phyloP scores from a whole-genome alignment of 805 yeast genomes.

The Candida andamanensis region DNA sequence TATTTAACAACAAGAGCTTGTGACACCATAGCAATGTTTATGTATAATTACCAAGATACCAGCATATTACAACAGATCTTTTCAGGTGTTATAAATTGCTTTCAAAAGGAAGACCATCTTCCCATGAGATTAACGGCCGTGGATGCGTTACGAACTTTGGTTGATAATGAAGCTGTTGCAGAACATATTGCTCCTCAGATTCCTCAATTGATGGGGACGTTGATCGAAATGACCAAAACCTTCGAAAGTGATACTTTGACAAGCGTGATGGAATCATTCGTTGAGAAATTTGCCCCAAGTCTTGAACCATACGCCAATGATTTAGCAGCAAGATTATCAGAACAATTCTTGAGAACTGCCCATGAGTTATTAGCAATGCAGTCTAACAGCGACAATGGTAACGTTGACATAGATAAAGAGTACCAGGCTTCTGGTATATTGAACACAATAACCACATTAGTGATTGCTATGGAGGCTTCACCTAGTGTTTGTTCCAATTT shows the following conservation, averaged over 20 bases:
- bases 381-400: constrained; percentile 11
- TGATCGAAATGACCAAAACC: constrained; percentile 40
- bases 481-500: constrained; percentile 32
- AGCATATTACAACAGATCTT: constrained; percentile 35
- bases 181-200: constrained; percentile 38
- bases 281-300: constrained; percentile 37
- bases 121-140: constrained; percentile 49
- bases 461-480: constrained; percentile 37
- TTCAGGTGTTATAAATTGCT: constrained; percentile 36
- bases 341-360: constrained; percentile 70
- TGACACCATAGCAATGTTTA: constrained; percentile 40
- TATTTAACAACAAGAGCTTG: constrained; percentile 44
- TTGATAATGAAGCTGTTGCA: constrained; percentile 42
- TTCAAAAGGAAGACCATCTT: constrained; percentile 37
- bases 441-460: constrained; percentile 38
- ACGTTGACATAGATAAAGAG: constrained; percentile 33
- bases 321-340: constrained; percentile 49
- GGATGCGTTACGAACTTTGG: constrained; percentile 46
- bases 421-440: constrained; percentile 41
- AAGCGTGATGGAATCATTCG: constrained; percentile 42
- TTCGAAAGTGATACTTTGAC: constrained; percentile 41
- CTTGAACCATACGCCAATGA: constrained; percentile 39
- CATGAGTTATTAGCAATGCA: constrained; percentile 43
- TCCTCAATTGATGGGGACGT: constrained; percentile 40
- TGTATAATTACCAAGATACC: constrained; percentile 29